phyloP scores from a whole-genome alignment of 306 rosid genomes.

The Alnus rubra region DNA sequence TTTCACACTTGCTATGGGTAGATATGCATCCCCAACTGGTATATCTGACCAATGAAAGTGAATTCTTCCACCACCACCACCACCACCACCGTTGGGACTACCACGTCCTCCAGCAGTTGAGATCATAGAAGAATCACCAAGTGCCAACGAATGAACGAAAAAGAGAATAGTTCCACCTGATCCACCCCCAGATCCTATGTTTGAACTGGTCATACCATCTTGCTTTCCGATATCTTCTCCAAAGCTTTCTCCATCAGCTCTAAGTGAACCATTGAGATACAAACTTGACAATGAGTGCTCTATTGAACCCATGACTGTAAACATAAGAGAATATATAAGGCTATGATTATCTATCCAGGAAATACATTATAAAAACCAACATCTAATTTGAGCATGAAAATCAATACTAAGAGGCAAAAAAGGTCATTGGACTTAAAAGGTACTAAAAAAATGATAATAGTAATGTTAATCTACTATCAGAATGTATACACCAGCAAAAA shows the following conservation, averaged over 20 bases:
- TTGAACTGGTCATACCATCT: constrained; percentile 41
- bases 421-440: not conserved
- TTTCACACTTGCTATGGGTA: constrained; percentile 67
- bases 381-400: not conserved
- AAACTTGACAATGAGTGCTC: constrained; percentile 81
- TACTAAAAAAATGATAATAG: not conserved
- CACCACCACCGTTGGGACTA: constrained; percentile 83
- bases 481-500: not conserved
- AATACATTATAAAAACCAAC: not conserved
- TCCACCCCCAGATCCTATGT: constrained; percentile 94
- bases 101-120: constrained; percentile 90
- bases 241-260: constrained; percentile 88
- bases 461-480: not conserved
- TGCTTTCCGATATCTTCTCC: constrained; percentile 52
- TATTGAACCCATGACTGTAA: constrained; percentile 87
- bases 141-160: constrained; percentile 63
- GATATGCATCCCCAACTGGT: constrained; percentile 84
- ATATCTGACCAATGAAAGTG: constrained; percentile 94
- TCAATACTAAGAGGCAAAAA: not conserved
- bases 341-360: constrained; percentile 7
- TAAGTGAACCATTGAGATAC: constrained; percentile 69
- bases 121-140: constrained; percentile 63
- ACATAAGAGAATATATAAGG: not conserved
- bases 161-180: constrained; percentile 96
- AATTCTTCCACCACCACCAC: constrained; percentile 97